Evolutionary conservation across 139 green algal species (phyloP), one percentile per base, ranked within the genome.

Genomic region (Astrephomene gubernaculifera): DNA sequence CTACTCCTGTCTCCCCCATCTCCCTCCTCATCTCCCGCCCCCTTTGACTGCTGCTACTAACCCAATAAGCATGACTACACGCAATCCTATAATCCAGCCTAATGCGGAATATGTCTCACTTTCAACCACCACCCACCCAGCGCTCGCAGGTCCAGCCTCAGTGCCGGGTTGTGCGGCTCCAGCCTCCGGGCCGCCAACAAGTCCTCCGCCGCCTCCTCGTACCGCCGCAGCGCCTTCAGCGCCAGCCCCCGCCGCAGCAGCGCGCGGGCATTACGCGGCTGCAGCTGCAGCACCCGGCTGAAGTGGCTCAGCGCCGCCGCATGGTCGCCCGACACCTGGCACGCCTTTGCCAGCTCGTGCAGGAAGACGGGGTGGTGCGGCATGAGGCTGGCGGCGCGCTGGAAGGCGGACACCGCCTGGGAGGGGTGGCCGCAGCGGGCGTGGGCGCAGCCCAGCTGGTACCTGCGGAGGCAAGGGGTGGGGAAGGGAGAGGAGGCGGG

Each of bases 281-380:
- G 87, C 63, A 87, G 70, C 45, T 54, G 29, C 49, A 92, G 83
- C 79, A 92, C 89, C 5, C 5, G 7, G 52, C 39, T 85, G 79
- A 91, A 89, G n/a, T 68, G n/a, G 12, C 25, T 2, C 35, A 90
- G 8, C 12, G 86, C 89, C n/a, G 68, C 54, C 0, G 52, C 33
- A 38, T 43, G 41, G 45, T 81, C 36, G 33, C 86, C 86, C 60
- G 8, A 73, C 68, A 91, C 87, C 83, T 87, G 83, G 7, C 78
- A 61, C 29, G 75, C 70, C 74, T 91, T 91, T 53, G 88, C 85
- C 29, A 91, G 82, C 84, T 91, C 88, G 44, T 91, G 88, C n/a
- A 86, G 31, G 73, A 92, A 78, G 14, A 65, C 83, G 17, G 86
- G 86, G 67, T 92, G 82, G 9, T 27, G 6, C 24, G 89, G 89